phyloP scores from a whole-genome alignment of 768 basidiomycete species.

The Tricholoma terreum region DNA sequence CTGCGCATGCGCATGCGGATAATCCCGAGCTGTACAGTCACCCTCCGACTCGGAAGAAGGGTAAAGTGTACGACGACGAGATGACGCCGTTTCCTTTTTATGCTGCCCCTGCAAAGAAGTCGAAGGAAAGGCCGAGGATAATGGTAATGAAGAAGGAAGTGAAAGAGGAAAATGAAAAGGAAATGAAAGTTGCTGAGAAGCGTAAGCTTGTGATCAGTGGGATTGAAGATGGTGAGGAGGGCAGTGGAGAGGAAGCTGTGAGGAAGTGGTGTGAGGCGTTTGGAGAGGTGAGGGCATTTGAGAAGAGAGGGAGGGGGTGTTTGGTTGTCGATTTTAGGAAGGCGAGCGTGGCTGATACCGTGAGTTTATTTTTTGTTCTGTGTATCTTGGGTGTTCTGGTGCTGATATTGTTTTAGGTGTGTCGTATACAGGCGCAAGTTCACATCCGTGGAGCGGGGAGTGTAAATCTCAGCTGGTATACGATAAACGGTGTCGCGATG shows the following conservation, averaged over 20 bases:
- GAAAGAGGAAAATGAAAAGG: background rate
- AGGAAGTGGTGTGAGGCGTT: slow-evolving; percentile 6
- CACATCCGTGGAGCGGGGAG: slow-evolving; percentile 39
- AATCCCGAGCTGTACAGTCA: no score
- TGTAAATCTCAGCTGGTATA: slow-evolving; percentile 33
- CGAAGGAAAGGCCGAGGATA: background rate
- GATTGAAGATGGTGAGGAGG: background rate
- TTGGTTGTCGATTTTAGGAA: slow-evolving; percentile 36
- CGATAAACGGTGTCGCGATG: no score
- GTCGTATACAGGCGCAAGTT: slow-evolving; percentile 36
- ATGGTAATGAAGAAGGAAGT: background rate
- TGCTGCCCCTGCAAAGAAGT: background rate
- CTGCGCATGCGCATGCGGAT: no score
- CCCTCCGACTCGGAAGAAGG: no score
- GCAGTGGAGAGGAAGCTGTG: background rate
- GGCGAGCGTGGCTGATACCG: slow-evolving; percentile 36
- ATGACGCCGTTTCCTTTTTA: background rate
- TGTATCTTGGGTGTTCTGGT: background rate
- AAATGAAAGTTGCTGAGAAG: background rate
- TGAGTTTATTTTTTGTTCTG: slow-evolving; percentile 17
- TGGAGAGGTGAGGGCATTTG: background rate
- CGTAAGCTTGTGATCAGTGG: slow-evolving; percentile 6
- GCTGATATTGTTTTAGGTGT: slow-evolving; percentile 25
- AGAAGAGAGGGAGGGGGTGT: slow-evolving; percentile 20
- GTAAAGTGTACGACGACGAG: background rate